Conservation (phyloP, 1,284 basidiomycete species). For the Ustilago hordei region DNA sequence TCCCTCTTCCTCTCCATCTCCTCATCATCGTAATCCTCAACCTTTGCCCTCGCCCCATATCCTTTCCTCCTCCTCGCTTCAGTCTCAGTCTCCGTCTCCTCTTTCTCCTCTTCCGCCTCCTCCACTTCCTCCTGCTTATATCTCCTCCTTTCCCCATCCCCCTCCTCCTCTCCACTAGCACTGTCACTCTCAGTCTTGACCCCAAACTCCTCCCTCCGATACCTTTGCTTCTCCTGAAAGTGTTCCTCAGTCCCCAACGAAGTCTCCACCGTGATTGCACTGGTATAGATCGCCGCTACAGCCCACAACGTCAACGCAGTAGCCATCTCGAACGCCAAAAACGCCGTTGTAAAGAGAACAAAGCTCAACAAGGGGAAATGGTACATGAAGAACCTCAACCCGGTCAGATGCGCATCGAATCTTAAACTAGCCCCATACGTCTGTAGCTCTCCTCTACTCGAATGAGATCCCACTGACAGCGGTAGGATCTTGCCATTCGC, state of each 20-base stretch:
- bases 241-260: constrained; percentile 42
- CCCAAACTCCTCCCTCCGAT: background rate
- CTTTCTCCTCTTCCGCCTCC: constrained; percentile 33
- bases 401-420: constrained; percentile 65
- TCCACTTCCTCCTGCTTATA: constrained; percentile 1
- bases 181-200: constrained; percentile 18
- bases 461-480: constrained; percentile 38
- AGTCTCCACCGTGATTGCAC: constrained; percentile 30
- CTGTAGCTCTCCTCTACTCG: constrained; percentile 63
- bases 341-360: constrained; percentile 60
- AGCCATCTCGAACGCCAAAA: constrained; percentile 62
- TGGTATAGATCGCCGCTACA: constrained; percentile 58
- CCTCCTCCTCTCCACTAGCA: constrained; percentile 17
- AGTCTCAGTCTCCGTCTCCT: constrained; percentile 47
- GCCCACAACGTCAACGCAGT: constrained; percentile 63
- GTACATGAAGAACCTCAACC: constrained; percentile 66
- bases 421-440: constrained; percentile 57
- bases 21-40: constrained; percentile 28
- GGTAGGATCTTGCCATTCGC: constrained; percentile 25
- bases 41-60: constrained; percentile 23
- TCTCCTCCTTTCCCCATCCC: background rate
- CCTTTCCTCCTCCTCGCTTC: constrained; percentile 16
- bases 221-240: constrained; percentile 22
- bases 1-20: constrained; percentile 4
- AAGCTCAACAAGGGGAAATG: constrained; percentile 63